These are phyloP conservation scores for Microcyclosporella mali DNA, from an alignment of 2,329 filamentous ascomycete species.

Conservation along the genomic window DNA sequence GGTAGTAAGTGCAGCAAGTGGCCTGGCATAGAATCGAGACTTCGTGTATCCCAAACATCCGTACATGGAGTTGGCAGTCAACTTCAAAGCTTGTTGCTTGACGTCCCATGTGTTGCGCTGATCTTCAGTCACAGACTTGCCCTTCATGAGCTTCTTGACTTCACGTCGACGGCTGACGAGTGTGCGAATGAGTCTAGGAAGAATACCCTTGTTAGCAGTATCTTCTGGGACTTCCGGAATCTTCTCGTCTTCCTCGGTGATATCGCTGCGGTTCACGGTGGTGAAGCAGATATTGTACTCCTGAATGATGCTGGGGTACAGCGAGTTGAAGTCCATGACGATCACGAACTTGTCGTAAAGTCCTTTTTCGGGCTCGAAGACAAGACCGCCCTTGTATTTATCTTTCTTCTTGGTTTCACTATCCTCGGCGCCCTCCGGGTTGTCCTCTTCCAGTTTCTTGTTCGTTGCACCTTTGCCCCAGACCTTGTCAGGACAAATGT, in stretches of 20 bases:
- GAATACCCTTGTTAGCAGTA: slow-evolving; percentile 72
- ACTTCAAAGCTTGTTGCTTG: slow-evolving; percentile 91
- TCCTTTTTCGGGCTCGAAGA: slow-evolving; percentile 96
- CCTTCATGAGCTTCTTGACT: slow-evolving; percentile 96
- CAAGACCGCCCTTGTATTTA: slow-evolving; percentile 96
- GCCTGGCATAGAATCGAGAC: slow-evolving; percentile 93
- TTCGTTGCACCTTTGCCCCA: slow-evolving; percentile 57
- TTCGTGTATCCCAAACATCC: slow-evolving; percentile 95
- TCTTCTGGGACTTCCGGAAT: slow-evolving; percentile 76
- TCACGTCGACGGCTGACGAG: slow-evolving; percentile 82
- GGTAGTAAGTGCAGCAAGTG: slow-evolving; percentile 89
- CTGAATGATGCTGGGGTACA: slow-evolving; percentile 98
- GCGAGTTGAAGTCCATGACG: slow-evolving; percentile 99
- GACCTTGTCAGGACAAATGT: slow-evolving; percentile 94
- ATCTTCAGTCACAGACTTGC: slow-evolving; percentile 76
- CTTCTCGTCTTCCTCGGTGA: slow-evolving; percentile 74
- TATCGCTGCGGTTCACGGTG: slow-evolving; percentile 72
- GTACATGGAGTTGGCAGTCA: slow-evolving; percentile 99
- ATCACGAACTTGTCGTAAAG: slow-evolving; percentile 97
- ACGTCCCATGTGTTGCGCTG: slow-evolving; percentile 95
- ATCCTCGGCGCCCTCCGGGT: slow-evolving; percentile 60
- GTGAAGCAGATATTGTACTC: slow-evolving; percentile 99
- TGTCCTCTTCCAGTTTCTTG: slow-evolving; percentile 66
- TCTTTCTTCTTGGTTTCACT: slow-evolving; percentile 89
- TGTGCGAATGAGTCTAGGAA: slow-evolving; percentile 85